Percentiles rank a stretch among this genome's conserved stretches.
Evolutionary conservation across 1,284 basidiomycete genomes (phyloP).

Genomic region (Ustilago curta): DNA sequence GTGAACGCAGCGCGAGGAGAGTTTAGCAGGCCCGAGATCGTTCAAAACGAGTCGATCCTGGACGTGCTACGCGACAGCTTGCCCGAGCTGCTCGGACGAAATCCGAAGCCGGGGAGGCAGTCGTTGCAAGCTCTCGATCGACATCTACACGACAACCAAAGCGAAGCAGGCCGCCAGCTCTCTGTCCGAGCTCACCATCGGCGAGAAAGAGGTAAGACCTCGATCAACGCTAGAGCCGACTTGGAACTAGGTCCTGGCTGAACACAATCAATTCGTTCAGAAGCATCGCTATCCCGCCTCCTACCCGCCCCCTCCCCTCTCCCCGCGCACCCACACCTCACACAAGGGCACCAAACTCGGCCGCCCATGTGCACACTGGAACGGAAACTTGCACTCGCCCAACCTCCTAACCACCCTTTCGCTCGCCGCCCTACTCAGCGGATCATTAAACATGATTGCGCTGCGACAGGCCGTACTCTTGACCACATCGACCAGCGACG

Average conservation of each 20-base stretch:
- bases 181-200: not conserved
- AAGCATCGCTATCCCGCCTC: no score
- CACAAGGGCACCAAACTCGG: constrained; percentile 39
- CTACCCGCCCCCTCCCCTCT: not conserved
- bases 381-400: constrained; percentile 81
- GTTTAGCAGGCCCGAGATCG: constrained; percentile 17
- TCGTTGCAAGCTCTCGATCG: constrained; percentile 19
- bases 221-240: constrained; percentile 2
- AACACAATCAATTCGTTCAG: no score
- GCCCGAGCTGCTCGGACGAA: constrained; percentile 17
- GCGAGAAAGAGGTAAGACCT: not conserved
- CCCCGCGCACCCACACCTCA: constrained; percentile 9
- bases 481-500: constrained; percentile 20
- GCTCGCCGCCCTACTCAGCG: constrained; percentile 78
- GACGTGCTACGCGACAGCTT: constrained; percentile 21
- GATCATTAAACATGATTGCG: constrained; percentile 84
- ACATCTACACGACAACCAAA: constrained; percentile 24
- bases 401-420: constrained; percentile 77
- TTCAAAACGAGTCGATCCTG: constrained; percentile 22
- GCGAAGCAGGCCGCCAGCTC: not conserved
- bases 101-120: constrained; percentile 2
- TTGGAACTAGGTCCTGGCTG: no score
- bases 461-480: constrained; percentile 37
- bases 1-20: constrained; percentile 19
- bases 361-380: constrained; percentile 90